These are phyloP conservation scores for Penicillium italicum DNA, from an alignment of 2,329 filamentous ascomycete species.

Conservation along the genomic window DNA sequence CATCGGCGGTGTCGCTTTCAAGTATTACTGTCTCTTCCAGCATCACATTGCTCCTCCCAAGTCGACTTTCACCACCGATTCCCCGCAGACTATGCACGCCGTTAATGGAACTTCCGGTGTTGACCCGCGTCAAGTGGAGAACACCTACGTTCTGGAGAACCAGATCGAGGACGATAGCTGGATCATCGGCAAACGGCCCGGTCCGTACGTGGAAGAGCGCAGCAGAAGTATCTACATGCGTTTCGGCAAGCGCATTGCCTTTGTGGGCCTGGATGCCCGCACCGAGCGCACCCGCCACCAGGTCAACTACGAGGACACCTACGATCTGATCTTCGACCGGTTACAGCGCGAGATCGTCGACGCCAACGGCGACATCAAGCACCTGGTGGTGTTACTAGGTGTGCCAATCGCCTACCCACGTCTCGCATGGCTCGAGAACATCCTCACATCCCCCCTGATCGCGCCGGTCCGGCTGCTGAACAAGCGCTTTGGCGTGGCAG, in stretches of 20 bases:
- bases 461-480: conserved; percentile 86
- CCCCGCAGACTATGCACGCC: conserved; percentile 51
- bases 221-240: conserved; percentile 62
- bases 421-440: conserved; percentile 94
- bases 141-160: conserved; percentile 66
- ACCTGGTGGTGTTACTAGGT: conserved; percentile 61
- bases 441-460: conserved; percentile 80
- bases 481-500: conserved; percentile 81
- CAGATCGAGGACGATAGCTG: conserved; percentile 65
- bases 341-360: conserved; percentile 51
- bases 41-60: conserved; percentile 78
- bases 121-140: conserved; percentile 68
- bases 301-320: conserved; percentile 74
- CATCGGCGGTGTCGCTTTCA: conserved; percentile 57
- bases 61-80: conserved; percentile 80
- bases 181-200: conserved; percentile 72
- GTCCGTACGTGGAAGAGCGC: conserved; percentile 61
- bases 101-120: conserved; percentile 50
- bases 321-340: conserved; percentile 58
- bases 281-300: conserved; percentile 84
- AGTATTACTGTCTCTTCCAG: conserved; percentile 65
- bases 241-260: conserved; percentile 62
- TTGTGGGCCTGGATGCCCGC: conserved; percentile 58
- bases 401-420: conserved; percentile 70
- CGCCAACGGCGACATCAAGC: conserved; percentile 56